Conservation (phyloP, 257 asterid species). For the Penstemon newberryi region DNA sequence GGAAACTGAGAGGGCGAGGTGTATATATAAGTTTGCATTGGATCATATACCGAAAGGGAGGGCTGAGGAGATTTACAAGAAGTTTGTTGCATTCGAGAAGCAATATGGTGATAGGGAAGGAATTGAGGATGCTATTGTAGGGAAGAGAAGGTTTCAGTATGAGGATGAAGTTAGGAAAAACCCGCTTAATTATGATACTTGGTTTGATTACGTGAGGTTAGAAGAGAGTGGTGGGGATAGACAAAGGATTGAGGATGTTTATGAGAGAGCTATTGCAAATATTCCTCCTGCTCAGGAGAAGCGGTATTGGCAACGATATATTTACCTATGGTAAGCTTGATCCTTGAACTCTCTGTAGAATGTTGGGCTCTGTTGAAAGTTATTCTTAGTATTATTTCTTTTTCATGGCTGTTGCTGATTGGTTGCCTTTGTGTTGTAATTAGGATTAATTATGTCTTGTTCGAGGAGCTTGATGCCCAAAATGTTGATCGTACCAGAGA, state of each 20-base stretch:
- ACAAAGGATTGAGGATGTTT: conserved; percentile 71
- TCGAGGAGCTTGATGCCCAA: conserved; percentile 86
- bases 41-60: conserved; percentile 91
- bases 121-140: conserved; percentile 90
- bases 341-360: neutral
- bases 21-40: conserved; percentile 76
- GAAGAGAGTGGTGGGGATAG: conserved; percentile 78
- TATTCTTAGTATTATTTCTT: neutral
- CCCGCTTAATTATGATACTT: conserved; percentile 78
- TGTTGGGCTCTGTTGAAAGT: neutral
- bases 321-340: conserved; percentile 73
- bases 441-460: conserved; percentile 88
- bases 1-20: conserved; percentile 86
- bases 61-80: conserved; percentile 86
- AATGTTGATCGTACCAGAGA: conserved; percentile 83
- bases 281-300: conserved; percentile 95
- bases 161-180: conserved; percentile 89
- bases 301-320: conserved; percentile 90
- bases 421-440: conserved; percentile 25
- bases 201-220: conserved; percentile 84
- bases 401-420: conserved; percentile 26
- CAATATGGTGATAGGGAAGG: conserved; percentile 93
- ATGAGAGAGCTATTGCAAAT: conserved; percentile 89
- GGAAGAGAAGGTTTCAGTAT: conserved; percentile 85
- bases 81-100: conserved; percentile 89